These are phyloP conservation scores for Pyricularia sp. DNA, from an alignment of 2,329 filamentous ascomycete genomes.

Conservation along the genomic window DNA sequence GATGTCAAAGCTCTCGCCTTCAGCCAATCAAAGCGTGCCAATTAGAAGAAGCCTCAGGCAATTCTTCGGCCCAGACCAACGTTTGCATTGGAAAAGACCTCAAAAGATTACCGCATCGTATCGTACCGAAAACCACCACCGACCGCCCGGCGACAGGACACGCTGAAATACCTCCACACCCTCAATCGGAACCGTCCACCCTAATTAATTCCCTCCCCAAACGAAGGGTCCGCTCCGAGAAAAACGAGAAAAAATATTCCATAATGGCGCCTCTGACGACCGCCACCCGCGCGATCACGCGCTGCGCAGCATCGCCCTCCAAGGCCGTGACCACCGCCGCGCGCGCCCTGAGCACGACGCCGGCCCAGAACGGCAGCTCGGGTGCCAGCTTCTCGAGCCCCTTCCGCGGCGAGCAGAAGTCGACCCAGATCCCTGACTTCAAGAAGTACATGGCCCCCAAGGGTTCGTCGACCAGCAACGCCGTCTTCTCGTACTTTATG, in stretches of 20 bases:
- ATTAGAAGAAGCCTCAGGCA: slow-evolving; percentile 37
- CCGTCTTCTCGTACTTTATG: slow-evolving; percentile 97
- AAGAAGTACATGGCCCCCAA: slow-evolving; percentile 69
- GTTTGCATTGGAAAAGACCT: slow-evolving; percentile 10
- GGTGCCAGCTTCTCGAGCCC: slow-evolving; percentile 31
- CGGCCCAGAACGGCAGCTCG: neutral
- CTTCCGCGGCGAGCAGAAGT: slow-evolving; percentile 50
- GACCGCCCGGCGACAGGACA: neutral
- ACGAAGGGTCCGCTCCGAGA: neutral
- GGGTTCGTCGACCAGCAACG: slow-evolving; percentile 59
- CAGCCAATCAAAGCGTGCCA: slow-evolving; percentile 34
- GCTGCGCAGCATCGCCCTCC: slow-evolving; percentile 23
- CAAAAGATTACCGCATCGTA: slow-evolving; percentile 38
- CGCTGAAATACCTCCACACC: slow-evolving; percentile 10
- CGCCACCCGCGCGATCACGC: slow-evolving; percentile 61
- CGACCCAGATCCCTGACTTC: slow-evolving; percentile 77
- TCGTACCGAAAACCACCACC: slow-evolving; percentile 4
- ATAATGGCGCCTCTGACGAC: slow-evolving; percentile 60
- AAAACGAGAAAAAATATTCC: slow-evolving; percentile 4
- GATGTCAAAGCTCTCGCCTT: slow-evolving; percentile 8
- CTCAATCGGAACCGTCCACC: neutral
- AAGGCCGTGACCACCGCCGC: slow-evolving; percentile 29
- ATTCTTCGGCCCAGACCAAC: neutral
- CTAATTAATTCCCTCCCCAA: neutral
- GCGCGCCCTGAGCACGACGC: slow-evolving; percentile 46